These are phyloP conservation scores for Lathyrus oleraceus DNA, from an alignment of 306 rosid genomes.

Conservation along the genomic window DNA sequence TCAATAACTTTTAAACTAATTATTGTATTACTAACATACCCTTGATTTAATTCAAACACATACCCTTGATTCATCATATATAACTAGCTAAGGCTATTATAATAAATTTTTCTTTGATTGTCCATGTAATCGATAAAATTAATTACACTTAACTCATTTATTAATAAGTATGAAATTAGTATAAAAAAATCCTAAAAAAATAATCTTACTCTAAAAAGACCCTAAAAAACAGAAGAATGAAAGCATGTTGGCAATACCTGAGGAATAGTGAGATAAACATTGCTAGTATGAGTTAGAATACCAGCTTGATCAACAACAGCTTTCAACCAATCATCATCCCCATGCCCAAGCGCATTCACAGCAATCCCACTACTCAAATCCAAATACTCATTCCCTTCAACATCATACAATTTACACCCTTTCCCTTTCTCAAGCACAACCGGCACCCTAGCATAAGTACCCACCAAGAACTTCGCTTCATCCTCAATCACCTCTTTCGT, in stretches of 20 bases:
- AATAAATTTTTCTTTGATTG: no score
- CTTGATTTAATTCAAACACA: no score
- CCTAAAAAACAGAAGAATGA: neutral
- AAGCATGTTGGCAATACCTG: slow-evolving; percentile 49
- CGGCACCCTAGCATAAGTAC: slow-evolving; percentile 81
- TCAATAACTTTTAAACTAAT: no score
- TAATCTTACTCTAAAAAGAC: neutral
- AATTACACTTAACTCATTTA: no score
- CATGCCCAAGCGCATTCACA: slow-evolving; percentile 82
- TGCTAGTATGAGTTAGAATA: slow-evolving; percentile 81
- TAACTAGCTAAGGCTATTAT: no score
- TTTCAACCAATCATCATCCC: slow-evolving; percentile 74
- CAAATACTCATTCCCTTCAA: slow-evolving; percentile 75
- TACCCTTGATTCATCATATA: no score
- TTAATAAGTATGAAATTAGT: no score
- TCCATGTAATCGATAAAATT: no score
- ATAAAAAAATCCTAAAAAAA: neutral
- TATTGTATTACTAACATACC: no score
- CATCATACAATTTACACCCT: slow-evolving; percentile 76
- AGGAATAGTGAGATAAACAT: slow-evolving; percentile 67
- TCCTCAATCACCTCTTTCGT: slow-evolving; percentile 60
- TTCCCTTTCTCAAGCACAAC: slow-evolving; percentile 70
- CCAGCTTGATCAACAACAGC: slow-evolving; percentile 75
- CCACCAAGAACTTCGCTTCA: slow-evolving; percentile 66
- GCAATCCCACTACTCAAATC: slow-evolving; percentile 83